Conservation (phyloP, 257 asterid species). For the Scutellaria barbata region DNA sequence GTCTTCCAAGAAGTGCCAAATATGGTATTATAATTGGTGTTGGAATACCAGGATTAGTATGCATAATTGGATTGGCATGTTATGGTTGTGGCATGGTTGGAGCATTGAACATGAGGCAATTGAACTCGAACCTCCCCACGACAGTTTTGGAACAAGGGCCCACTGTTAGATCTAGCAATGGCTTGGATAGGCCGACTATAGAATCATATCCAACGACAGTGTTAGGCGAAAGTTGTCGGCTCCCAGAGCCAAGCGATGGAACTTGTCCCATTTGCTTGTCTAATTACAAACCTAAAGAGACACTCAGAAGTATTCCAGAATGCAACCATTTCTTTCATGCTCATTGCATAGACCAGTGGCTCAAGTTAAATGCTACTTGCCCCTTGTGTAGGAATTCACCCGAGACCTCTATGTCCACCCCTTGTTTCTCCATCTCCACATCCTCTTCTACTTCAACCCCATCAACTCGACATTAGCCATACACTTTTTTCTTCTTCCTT, state of each 20-base stretch:
- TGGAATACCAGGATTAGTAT: conserved; percentile 70
- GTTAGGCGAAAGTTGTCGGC: conserved; percentile 71
- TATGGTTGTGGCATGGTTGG: conserved; percentile 48
- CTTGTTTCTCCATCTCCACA: conserved; percentile 50
- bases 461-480: conserved; percentile 22
- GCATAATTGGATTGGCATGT: conserved; percentile 58
- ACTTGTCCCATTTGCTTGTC: conserved; percentile 78
- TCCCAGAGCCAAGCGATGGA: conserved; percentile 58
- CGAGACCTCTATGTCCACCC: conserved; percentile 44
- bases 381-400: conserved; percentile 83
- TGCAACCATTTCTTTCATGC: conserved; percentile 84
- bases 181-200: conserved; percentile 67
- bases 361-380: conserved; percentile 73
- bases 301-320: conserved; percentile 65
- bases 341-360: conserved; percentile 86
- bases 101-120: conserved; percentile 20
- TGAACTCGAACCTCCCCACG: conserved; percentile 41
- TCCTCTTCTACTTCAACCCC: conserved; percentile 45
- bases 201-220: conserved; percentile 73
- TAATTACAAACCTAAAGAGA: conserved; percentile 75
- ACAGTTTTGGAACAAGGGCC: conserved; percentile 35
- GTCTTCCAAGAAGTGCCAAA: conserved; percentile 71
- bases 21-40: conserved; percentile 71
- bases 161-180: conserved; percentile 39
- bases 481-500: too few species aligned